These are phyloP conservation scores for Alternaria ethzedia DNA, from an alignment of 2,329 filamentous ascomycete genomes.

Conservation along the genomic window DNA sequence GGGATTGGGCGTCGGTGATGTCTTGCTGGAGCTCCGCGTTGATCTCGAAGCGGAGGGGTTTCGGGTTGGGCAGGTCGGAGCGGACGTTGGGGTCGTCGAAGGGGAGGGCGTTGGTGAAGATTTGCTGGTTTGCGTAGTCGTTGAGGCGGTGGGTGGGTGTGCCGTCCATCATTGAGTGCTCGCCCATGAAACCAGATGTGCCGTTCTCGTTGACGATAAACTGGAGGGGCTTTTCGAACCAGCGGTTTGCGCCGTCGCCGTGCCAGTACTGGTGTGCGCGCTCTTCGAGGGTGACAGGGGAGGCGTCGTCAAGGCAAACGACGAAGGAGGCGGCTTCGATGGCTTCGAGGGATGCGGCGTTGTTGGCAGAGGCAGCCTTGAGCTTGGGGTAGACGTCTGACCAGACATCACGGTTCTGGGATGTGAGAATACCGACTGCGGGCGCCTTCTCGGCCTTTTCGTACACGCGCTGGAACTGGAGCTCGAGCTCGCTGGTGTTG, in stretches of 20 bases:
- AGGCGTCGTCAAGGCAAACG: slow-evolving; percentile 89
- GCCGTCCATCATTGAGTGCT: slow-evolving; percentile 99
- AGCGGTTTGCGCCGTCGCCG: slow-evolving; percentile 92
- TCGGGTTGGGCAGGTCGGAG: slow-evolving; percentile 82
- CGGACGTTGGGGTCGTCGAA: slow-evolving; percentile 79
- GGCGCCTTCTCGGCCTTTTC: slow-evolving; percentile 69
- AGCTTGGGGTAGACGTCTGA: slow-evolving; percentile 72
- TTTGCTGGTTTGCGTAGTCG: slow-evolving; percentile 89
- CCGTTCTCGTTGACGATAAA: slow-evolving; percentile 99
- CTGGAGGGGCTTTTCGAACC: slow-evolving; percentile 97
- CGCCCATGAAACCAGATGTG: slow-evolving; percentile 95
- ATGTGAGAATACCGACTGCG: slow-evolving; percentile 83
- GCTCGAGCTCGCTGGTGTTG: slow-evolving; percentile 86
- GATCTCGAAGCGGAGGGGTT: slow-evolving; percentile 77
- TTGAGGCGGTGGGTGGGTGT: slow-evolving; percentile 97
- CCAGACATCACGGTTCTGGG: slow-evolving; percentile 93
- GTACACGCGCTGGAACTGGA: slow-evolving; percentile 86
- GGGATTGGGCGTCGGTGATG: slow-evolving; percentile 76
- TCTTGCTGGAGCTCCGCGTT: slow-evolving; percentile 75
- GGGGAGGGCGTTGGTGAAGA: slow-evolving; percentile 94
- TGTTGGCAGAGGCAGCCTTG: slow-evolving; percentile 75
- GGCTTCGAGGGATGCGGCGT: slow-evolving; percentile 76
- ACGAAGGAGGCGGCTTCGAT: slow-evolving; percentile 92
- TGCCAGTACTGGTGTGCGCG: slow-evolving; percentile 98
- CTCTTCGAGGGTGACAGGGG: slow-evolving; percentile 92